Evolutionary conservation across 306 rosid genomes (phyloP).

Genomic region (Mimosa pudica): DNA sequence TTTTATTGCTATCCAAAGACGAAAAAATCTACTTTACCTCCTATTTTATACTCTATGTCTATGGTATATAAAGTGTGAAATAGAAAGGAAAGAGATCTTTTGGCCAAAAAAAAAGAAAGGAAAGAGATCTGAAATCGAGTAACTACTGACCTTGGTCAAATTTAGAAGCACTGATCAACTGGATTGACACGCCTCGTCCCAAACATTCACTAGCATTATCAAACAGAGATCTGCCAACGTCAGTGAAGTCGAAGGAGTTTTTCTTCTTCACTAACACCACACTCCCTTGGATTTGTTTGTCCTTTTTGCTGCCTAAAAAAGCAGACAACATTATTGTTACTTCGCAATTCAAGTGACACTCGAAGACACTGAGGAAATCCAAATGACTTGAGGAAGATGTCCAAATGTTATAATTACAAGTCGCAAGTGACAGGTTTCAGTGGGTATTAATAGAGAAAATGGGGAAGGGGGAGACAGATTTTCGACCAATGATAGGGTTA

Average conservation of each 20-base stretch:
- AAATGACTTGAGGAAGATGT: neutral
- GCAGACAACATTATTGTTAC: neutral
- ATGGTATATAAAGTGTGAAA: too few species aligned
- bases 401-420: neutral
- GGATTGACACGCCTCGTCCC: constrained; percentile 18
- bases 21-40: too few species aligned
- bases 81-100: neutral
- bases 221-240: neutral
- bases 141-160: constrained; percentile 23
- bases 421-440: neutral
- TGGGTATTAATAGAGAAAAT: neutral
- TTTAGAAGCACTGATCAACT: constrained; percentile 32
- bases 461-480: neutral
- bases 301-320: neutral
- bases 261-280: constrained; percentile 41
- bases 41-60: too few species aligned
- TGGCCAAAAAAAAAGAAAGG: neutral
- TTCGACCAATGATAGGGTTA: neutral
- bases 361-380: neutral
- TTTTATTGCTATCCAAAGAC: too few species aligned
- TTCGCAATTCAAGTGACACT: neutral
- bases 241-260: constrained; percentile 27
- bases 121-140: neutral
- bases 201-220: constrained; percentile 24
- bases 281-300: constrained; percentile 13